These are phyloP conservation scores for Hyphopichia homilentoma DNA, from an alignment of 805 yeast genomes.

Conservation along the genomic window DNA sequence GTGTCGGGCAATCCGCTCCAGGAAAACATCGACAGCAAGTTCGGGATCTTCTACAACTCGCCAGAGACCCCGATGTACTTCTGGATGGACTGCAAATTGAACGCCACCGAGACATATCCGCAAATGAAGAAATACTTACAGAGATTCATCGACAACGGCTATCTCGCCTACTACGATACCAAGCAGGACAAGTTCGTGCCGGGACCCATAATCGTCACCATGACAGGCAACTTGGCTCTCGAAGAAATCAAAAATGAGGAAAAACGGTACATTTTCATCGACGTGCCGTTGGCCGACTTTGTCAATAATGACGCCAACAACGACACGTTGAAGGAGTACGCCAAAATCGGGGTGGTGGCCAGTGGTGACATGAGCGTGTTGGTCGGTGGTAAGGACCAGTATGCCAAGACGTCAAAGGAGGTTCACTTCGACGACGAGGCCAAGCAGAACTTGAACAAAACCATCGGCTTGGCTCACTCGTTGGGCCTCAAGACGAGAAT, in stretches of 20 bases:
- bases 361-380: slow-evolving; percentile 39
- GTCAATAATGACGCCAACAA: slow-evolving; percentile 15
- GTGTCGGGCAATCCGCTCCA: slow-evolving; percentile 8
- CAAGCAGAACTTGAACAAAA: slow-evolving; percentile 15
- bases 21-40: slow-evolving; percentile 14
- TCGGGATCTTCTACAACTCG: slow-evolving; percentile 38
- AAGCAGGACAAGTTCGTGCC: slow-evolving; percentile 25
- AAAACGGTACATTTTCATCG: slow-evolving; percentile 43
- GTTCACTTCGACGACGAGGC: slow-evolving; percentile 35
- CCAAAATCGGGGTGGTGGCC: slow-evolving; percentile 34
- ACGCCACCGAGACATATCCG: slow-evolving; percentile 46
- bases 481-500: slow-evolving; percentile 53
- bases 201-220: slow-evolving; percentile 60
- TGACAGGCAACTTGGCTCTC: slow-evolving; percentile 64
- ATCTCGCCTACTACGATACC: slow-evolving; percentile 47
- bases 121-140: slow-evolving; percentile 42
- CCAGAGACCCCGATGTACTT: slow-evolving; percentile 53
- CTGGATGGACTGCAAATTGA: slow-evolving; percentile 62
- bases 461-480: slow-evolving; percentile 44
- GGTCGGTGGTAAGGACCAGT: slow-evolving; percentile 19
- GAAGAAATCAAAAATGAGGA: slow-evolving; percentile 23
- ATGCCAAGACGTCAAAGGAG: slow-evolving; percentile 7
- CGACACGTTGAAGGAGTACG: slow-evolving; percentile 17
- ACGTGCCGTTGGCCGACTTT: slow-evolving; percentile 46
- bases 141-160: slow-evolving; percentile 45